phyloP scores from a whole-genome alignment of 306 rosid species.

The Oxytropis ochrocephala region DNA sequence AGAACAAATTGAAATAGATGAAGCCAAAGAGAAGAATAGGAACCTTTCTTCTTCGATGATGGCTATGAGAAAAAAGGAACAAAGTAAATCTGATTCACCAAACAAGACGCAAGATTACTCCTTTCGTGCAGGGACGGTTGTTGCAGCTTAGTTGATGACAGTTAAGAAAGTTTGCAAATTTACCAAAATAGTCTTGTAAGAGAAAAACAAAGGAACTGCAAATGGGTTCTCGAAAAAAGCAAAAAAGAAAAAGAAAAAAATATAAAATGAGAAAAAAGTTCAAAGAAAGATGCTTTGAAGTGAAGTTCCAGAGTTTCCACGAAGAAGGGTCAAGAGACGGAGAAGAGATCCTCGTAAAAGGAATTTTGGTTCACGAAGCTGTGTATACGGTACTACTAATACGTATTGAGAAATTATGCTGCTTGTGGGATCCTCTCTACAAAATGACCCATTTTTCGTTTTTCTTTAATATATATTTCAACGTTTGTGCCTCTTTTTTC shows the following conservation, averaged over 20 bases:
- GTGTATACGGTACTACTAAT: constrained; percentile 37
- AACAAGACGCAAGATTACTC: constrained; percentile 46
- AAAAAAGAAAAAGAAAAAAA: background rate
- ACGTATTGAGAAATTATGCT: constrained; percentile 3
- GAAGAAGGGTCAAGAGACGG: constrained; percentile 27
- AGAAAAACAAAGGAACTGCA: background rate
- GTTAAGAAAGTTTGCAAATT: background rate
- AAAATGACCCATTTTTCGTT: constrained; percentile 30
- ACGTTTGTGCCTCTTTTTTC: background rate
- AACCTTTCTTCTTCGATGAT: constrained; percentile 61
- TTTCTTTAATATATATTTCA: background rate
- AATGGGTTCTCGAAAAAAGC: background rate
- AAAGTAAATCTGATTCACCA: constrained; percentile 55
- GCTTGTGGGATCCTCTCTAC: constrained; percentile 32
- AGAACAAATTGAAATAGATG: constrained; percentile 77
- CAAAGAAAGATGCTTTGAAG: background rate
- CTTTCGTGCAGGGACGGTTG: constrained; percentile 62
- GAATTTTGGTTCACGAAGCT: constrained; percentile 22
- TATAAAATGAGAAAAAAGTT: no score
- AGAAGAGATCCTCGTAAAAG: constrained; percentile 16
- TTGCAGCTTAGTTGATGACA: constrained; percentile 57
- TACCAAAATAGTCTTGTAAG: background rate
- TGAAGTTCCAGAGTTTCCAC: background rate
- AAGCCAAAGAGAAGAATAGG: constrained; percentile 61
- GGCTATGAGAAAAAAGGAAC: constrained; percentile 64